Percentiles rank a stretch among this genome's conserved stretches.
These are phyloP conservation scores for Botrytis cinerea DNA, from an alignment of 2,329 filamentous ascomycete genomes.

Conservation along the genomic window DNA sequence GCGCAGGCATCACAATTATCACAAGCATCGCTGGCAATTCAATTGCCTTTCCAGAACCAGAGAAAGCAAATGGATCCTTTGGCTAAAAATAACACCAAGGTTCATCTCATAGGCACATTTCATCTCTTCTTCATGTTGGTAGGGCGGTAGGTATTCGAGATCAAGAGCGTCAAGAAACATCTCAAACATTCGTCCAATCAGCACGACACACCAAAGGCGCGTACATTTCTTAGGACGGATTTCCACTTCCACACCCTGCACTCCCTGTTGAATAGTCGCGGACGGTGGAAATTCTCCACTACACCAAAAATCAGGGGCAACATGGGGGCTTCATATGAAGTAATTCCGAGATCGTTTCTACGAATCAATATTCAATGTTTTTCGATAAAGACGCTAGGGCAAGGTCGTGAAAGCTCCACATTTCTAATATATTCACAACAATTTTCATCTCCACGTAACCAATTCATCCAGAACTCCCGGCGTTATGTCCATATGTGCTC, in stretches of 20 bases:
- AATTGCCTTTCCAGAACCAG: neutral
- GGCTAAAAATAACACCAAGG: neutral
- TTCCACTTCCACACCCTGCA: neutral
- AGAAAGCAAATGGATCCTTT: neutral
- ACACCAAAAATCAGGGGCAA: neutral
- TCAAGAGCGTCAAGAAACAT: neutral
- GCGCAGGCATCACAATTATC: neutral
- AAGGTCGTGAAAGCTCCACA: conserved; percentile 14
- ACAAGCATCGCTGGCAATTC: neutral
- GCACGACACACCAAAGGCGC: neutral
- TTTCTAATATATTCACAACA: conserved; percentile 21
- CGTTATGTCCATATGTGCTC: conserved; percentile 1
- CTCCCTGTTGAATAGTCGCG: neutral
- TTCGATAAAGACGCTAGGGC: neutral
- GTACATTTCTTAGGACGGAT: neutral
- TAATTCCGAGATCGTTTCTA: neutral
- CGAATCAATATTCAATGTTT: conserved; percentile 17
- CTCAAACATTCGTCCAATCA: neutral
- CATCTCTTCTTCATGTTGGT: neutral
- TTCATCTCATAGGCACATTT: neutral
- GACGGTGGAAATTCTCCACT: neutral
- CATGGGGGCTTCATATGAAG: neutral
- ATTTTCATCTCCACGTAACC: conserved; percentile 23
- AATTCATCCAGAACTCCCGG: conserved; percentile 16
- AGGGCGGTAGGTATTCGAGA: neutral